phyloP scores from a whole-genome alignment of 331 rosid genomes.

The Phaseolus coccineus region DNA sequence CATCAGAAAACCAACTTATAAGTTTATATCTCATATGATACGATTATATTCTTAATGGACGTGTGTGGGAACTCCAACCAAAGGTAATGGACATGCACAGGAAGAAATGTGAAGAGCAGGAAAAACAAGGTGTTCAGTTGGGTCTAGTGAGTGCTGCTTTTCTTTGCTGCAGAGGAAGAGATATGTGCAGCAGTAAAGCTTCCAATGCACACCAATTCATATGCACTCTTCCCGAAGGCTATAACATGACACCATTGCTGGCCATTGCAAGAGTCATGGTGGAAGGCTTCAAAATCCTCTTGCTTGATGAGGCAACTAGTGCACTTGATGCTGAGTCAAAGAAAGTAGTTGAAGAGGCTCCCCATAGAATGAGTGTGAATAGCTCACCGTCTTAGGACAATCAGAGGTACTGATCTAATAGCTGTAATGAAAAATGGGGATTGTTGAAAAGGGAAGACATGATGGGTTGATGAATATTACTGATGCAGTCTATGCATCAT shows the following conservation, averaged over 20 bases:
- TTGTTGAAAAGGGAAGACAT: slow-evolving; percentile 76
- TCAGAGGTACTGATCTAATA: slow-evolving; percentile 73
- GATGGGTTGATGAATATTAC: slow-evolving; percentile 59
- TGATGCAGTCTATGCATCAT: slow-evolving; percentile 53
- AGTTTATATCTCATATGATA: too few relatives aligned
- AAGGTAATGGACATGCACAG: slow-evolving; percentile 78
- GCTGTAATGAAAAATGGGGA: slow-evolving; percentile 78
- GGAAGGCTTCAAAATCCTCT: slow-evolving; percentile 77
- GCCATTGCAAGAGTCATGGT: slow-evolving; percentile 59
- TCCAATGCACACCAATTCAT: slow-evolving; percentile 78
- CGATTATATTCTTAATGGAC: too few relatives aligned
- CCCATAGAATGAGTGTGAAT: slow-evolving; percentile 77
- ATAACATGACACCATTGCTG: too few relatives aligned
- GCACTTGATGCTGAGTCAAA: slow-evolving; percentile 91
- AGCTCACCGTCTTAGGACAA: slow-evolving; percentile 82
- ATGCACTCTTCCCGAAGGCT: slow-evolving; percentile 67
- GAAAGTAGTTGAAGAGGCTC: slow-evolving; percentile 76
- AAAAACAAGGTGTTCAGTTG: slow-evolving; percentile 62
- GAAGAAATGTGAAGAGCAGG: slow-evolving; percentile 71
- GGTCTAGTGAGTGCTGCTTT: slow-evolving; percentile 77
- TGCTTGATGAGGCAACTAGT: slow-evolving; percentile 93
- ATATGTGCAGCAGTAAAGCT: slow-evolving; percentile 69
- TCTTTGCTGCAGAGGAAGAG: slow-evolving; percentile 67
- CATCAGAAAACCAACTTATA: too few relatives aligned
- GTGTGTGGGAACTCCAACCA: not conserved